Evolutionary conservation across 768 basidiomycete species (phyloP).

Genomic region (Clathrus columnatus): DNA sequence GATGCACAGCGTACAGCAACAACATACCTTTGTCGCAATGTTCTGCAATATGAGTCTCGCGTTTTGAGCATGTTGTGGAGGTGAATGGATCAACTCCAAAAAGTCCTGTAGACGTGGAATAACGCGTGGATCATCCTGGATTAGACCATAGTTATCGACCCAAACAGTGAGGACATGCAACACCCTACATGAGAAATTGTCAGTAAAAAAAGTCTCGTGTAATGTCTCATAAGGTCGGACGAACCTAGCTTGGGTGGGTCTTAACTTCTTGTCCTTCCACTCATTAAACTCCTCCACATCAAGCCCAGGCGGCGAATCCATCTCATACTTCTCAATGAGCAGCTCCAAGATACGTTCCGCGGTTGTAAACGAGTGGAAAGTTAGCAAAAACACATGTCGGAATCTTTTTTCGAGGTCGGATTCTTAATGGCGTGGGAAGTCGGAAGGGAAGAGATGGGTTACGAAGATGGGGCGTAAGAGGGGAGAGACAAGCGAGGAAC

Average conservation of each 20-base stretch:
- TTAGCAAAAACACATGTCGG: conserved; percentile 66
- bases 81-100: conserved; percentile 30
- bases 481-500: conserved; percentile 15
- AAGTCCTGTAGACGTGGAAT: conserved; percentile 50
- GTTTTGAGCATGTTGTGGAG: conserved; percentile 32
- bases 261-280: conserved; percentile 57
- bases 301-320: conserved; percentile 41
- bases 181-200: conserved; percentile 1
- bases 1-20: background rate
- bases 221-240: conserved; percentile 9
- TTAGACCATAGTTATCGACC: conserved; percentile 51
- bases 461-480: background rate
- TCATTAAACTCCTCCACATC: conserved; percentile 44
- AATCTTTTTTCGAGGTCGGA: conserved; percentile 25
- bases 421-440: conserved; percentile 1
- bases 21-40: conserved; percentile 47
- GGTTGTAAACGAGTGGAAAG: conserved; percentile 72
- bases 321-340: conserved; percentile 54
- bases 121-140: conserved; percentile 58
- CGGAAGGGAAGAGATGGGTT: background rate
- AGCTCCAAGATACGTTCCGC: conserved; percentile 60
- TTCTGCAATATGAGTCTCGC: conserved; percentile 43
- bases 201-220: conserved; percentile 34
- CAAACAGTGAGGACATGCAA: conserved; percentile 38
- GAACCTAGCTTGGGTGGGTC: conserved; percentile 52